Evolutionary conservation across 2,329 filamentous ascomycete species (phyloP).

Genomic region (Chaetomiaceae sp.): DNA sequence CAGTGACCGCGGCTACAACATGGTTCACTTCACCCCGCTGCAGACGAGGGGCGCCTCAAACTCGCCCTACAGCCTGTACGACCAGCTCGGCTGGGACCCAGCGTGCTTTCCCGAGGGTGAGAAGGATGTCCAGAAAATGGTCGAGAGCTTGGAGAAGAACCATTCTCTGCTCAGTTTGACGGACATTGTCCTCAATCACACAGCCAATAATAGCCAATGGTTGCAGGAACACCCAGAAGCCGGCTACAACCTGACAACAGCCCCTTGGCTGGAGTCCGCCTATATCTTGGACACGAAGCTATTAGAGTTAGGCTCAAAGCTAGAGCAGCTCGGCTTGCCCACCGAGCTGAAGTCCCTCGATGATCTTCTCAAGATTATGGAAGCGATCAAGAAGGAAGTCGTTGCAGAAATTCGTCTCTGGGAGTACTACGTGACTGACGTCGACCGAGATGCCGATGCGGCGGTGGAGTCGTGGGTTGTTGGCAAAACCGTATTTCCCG

Average conservation of each 20-base stretch:
- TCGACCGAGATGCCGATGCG: slow-evolving; percentile 65
- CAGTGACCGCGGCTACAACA: slow-evolving; percentile 90
- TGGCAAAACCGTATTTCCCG: slow-evolving; percentile 53
- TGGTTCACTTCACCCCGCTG: slow-evolving; percentile 96
- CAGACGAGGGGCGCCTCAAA: slow-evolving; percentile 87
- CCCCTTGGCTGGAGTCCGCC: slow-evolving; percentile 69
- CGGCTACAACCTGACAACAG: slow-evolving; percentile 89
- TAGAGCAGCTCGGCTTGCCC: slow-evolving; percentile 69
- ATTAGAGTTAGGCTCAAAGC: slow-evolving; percentile 70
- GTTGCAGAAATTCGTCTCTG: slow-evolving; percentile 75
- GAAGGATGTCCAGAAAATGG: slow-evolving; percentile 70
- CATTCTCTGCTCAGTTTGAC: slow-evolving; percentile 84
- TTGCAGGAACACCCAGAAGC: slow-evolving; percentile 90
- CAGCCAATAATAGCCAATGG: slow-evolving; percentile 92
- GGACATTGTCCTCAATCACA: slow-evolving; percentile 97
- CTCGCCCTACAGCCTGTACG: slow-evolving; percentile 93
- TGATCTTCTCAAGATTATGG: slow-evolving; percentile 78
- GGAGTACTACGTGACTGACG: slow-evolving; percentile 88
- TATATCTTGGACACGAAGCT: slow-evolving; percentile 58
- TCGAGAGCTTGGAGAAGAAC: slow-evolving; percentile 76
- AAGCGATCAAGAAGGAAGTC: slow-evolving; percentile 74
- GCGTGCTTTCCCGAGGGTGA: slow-evolving; percentile 80
- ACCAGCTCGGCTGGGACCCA: slow-evolving; percentile 84
- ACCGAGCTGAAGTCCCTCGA: slow-evolving; percentile 65
- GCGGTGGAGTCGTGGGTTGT: slow-evolving; percentile 68